A percentile compares a stretch with the other conserved stretches of the same genome.
Evolutionary conservation across 1,139 yeast genomes (phyloP).

Genomic region (Hansenula anomala): DNA sequence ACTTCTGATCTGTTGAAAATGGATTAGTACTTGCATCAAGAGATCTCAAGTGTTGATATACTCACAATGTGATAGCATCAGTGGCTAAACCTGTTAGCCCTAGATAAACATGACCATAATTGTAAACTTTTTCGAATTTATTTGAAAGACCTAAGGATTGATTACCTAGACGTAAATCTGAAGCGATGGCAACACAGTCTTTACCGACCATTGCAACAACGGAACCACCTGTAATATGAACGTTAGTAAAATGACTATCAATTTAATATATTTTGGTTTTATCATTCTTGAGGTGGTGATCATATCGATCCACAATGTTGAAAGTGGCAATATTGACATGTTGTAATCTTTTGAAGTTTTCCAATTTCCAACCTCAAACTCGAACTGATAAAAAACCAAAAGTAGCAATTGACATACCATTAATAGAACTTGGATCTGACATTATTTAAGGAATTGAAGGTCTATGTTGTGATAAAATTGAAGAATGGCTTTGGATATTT

Average conservation of each 20-base stretch:
- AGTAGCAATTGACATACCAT: constrained; percentile 31
- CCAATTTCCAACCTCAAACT: no score
- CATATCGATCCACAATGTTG: no score
- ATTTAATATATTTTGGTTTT: no score
- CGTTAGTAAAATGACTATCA: constrained; percentile 7
- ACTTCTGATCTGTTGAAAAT: constrained; percentile 71
- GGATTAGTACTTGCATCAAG: constrained; percentile 85
- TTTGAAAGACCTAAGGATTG: constrained; percentile 91
- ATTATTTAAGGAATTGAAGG: constrained; percentile 18
- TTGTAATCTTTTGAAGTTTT: not conserved
- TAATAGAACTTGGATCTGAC: constrained; percentile 53
- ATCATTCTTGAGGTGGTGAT: no score
- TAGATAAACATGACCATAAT: constrained; percentile 77
- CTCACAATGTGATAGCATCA: constrained; percentile 81
- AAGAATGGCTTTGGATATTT: no score
- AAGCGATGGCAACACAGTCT: constrained; percentile 96
- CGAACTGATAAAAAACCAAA: no score
- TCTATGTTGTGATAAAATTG: no score
- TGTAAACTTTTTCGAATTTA: constrained; percentile 88
- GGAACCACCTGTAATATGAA: constrained; percentile 64
- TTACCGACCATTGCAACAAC: constrained; percentile 99
- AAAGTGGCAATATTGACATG: not conserved
- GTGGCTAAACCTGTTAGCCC: constrained; percentile 96
- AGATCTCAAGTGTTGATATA: constrained; percentile 73
- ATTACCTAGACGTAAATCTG: constrained; percentile 89